Evolutionary conservation across 768 basidiomycete genomes (phyloP), one percentile per base, ranked within the genome.

Genomic region (Suillus subluteus): DNA sequence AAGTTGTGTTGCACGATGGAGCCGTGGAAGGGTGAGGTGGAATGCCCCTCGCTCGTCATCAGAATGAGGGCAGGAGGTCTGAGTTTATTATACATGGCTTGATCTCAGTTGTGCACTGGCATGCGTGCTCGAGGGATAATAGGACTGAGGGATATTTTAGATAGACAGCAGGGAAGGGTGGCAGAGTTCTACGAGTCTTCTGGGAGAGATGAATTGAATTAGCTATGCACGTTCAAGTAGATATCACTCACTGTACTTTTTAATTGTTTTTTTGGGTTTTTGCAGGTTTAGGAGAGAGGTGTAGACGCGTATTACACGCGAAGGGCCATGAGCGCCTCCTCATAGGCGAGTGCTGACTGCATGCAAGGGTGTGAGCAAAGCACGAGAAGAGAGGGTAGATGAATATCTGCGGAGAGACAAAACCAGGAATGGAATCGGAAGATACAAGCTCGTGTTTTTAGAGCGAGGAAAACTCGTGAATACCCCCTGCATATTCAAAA

Each of bases 331-430:
- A 87, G 86, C 43, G 77, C 73, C 35, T 82, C 81, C 18, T 21
- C 18, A 89, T 21, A 88, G 70, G 65, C 80, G 83, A 13, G 87
- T 86, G 2, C 84, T 85, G 67, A 84, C 86, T n/a, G 85, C 81
- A 58, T 80, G 73, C 37, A 86, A 82, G 46, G 85, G 75, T 50
- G 91, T 84, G 8, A 87, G 80, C 2, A 90, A 84, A 37, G 56
- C 6, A 13, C 35, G 11, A 21, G 56, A 58, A 13, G 35, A 58
- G 6, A 37, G 21, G 12, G 35, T 58, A 37, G 35, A 37, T 21
- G 35, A n/a, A n/a, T 58, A 58, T 58, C 35, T 37, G 35, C 9
- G 21, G 9, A 56, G 18, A 56, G 18, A 56, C 3, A 1, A 13
- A 13, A n/a, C 23, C 1, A 58, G 35, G 2, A 38, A n/a, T 12